Conservation (phyloP, 345 rosid genomes). For the Citropsis articulata region DNA sequence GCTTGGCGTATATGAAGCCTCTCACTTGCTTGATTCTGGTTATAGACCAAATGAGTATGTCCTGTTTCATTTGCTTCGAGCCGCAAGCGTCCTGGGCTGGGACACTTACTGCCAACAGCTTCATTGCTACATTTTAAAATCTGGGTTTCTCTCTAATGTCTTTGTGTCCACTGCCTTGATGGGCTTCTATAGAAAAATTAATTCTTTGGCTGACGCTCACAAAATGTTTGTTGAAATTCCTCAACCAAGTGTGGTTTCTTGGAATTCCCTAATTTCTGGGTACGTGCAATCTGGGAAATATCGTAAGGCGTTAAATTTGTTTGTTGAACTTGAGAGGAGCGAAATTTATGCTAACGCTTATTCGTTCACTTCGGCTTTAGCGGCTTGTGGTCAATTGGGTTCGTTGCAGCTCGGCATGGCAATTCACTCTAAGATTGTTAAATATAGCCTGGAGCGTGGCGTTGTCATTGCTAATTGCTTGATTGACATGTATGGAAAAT, state of each 20-base stretch:
- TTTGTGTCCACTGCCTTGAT: conserved; percentile 55
- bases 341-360: conserved; percentile 45
- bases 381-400: conserved; percentile 54
- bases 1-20: conserved; percentile 27
- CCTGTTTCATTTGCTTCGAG: conserved; percentile 52
- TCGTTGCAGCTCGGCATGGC: conserved; percentile 38
- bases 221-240: conserved; percentile 74
- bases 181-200: conserved; percentile 37
- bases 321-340: conserved; percentile 52
- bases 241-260: conserved; percentile 63
- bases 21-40: conserved; percentile 35
- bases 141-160: conserved; percentile 56
- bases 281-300: conserved; percentile 49
- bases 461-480: conserved; percentile 63
- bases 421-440: conserved; percentile 60
- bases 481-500: conserved; percentile 85
- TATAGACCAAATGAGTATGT: conserved; percentile 32
- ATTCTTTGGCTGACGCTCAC: conserved; percentile 38
- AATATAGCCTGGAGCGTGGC: conserved; percentile 43
- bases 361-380: conserved; percentile 60
- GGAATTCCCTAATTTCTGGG: conserved; percentile 74
- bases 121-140: conserved; percentile 47
- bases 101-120: conserved; percentile 54
- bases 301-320: conserved; percentile 45
- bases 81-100: conserved; percentile 44